These are phyloP conservation scores for Phaeodactylum tricornutum DNA, from an alignment of 108 stramenopile genomes.

Conservation along the genomic window DNA sequence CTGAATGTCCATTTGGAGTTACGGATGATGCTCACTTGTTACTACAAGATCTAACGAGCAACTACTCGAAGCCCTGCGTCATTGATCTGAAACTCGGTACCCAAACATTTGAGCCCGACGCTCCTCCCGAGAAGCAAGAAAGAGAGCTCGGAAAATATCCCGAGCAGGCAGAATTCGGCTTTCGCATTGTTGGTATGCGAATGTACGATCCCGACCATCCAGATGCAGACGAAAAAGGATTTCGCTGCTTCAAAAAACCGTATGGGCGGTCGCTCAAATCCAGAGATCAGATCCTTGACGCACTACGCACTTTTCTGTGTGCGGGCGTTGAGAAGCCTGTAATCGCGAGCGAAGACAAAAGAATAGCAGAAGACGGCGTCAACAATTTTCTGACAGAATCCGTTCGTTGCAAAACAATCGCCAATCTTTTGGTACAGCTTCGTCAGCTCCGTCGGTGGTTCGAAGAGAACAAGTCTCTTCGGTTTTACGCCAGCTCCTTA, in stretches of 20 bases:
- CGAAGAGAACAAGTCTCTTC: constrained; percentile 38
- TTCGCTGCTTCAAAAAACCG: constrained; percentile 38
- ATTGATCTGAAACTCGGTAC: constrained; percentile 84
- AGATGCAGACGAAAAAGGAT: constrained; percentile 35
- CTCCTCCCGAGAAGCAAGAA: constrained; percentile 44
- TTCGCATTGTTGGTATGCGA: constrained; percentile 75
- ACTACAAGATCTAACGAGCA: constrained; percentile 41
- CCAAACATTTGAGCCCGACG: constrained; percentile 72
- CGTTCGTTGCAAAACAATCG: constrained; percentile 18
- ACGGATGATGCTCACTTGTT: constrained; percentile 38
- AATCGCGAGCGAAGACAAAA: not conserved
- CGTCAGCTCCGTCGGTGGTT: constrained; percentile 42
- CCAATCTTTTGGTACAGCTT: constrained; percentile 32
- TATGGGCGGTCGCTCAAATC: constrained; percentile 45
- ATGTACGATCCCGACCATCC: constrained; percentile 38
- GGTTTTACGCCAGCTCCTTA: constrained; percentile 68
- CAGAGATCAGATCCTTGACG: constrained; percentile 30
- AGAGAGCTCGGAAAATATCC: constrained; percentile 63
- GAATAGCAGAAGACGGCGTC: not conserved
- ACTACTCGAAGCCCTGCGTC: constrained; percentile 55
- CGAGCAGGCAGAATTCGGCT: constrained; percentile 58
- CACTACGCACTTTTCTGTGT: constrained; percentile 44
- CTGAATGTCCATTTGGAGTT: constrained; percentile 7
- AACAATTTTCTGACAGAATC: not conserved
- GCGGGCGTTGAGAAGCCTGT: constrained; percentile 4